A percentile compares a stretch with the other conserved stretches of the same genome.
These are phyloP conservation scores for Aspergillus fumigatus DNA, from an alignment of 2,329 filamentous ascomycete species.

Conservation along the genomic window DNA sequence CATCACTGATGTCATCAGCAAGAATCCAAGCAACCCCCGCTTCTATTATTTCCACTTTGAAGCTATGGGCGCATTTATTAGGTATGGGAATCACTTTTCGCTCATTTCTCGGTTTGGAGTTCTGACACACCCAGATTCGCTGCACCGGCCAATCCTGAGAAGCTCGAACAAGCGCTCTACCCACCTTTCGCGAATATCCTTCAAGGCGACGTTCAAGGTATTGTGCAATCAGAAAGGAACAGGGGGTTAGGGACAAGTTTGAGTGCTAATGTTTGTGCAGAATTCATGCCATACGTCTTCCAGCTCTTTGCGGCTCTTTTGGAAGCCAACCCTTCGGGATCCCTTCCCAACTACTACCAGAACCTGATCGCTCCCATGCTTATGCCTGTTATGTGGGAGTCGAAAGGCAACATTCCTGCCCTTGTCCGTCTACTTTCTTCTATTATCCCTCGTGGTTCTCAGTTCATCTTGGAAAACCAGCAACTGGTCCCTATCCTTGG, in stretches of 20 bases:
- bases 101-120: neutral
- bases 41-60: constrained; percentile 99
- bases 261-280: constrained; percentile 44
- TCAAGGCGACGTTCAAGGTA: constrained; percentile 74
- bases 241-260: neutral
- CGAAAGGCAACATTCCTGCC: constrained; percentile 86
- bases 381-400: constrained; percentile 81
- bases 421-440: constrained; percentile 78
- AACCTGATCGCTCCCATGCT: constrained; percentile 73
- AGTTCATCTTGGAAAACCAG: constrained; percentile 69
- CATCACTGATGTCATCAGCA: constrained; percentile 87
- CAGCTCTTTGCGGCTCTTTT: constrained; percentile 89
- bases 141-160: constrained; percentile 63
- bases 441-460: constrained; percentile 72
- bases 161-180: constrained; percentile 78
- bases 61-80: constrained; percentile 82
- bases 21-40: constrained; percentile 92
- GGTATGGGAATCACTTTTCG: constrained; percentile 38
- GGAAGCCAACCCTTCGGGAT: constrained; percentile 75
- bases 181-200: constrained; percentile 77
- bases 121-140: constrained; percentile 49
- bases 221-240: constrained; percentile 13
- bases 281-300: constrained; percentile 96
- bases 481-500: constrained; percentile 86
- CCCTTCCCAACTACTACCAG: constrained; percentile 76